Conservation (phyloP, 805 yeast species). For the Starmerella potacharoeniae region DNA sequence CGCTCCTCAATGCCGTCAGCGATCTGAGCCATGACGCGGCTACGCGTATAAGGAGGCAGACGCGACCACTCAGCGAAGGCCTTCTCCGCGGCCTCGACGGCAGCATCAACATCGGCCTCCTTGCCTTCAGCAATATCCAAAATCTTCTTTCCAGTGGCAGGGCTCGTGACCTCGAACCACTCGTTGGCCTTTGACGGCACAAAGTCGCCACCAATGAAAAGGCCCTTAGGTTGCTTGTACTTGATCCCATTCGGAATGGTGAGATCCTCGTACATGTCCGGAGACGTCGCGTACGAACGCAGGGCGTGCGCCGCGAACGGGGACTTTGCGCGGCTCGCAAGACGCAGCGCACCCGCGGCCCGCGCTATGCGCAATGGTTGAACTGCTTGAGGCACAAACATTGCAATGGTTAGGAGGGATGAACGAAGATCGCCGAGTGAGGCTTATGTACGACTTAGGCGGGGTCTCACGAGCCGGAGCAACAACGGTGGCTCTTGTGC, state of each 20-base stretch:
- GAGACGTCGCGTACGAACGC: slow-evolving; percentile 4
- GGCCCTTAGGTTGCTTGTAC: slow-evolving; percentile 61
- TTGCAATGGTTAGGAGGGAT: not conserved
- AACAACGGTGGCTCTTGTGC: not conserved
- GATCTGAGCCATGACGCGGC: slow-evolving; percentile 50
- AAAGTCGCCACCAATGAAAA: slow-evolving; percentile 68
- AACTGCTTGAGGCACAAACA: not conserved
- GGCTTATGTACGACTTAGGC: not conserved
- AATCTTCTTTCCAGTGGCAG: slow-evolving; percentile 64
- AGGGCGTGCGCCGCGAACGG: no score
- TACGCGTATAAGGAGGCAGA: slow-evolving; percentile 57
- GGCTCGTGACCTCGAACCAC: slow-evolving; percentile 53
- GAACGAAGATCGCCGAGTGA: not conserved
- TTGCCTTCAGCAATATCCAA: slow-evolving; percentile 64
- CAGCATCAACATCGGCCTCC: slow-evolving; percentile 67
- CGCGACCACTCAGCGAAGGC: slow-evolving; percentile 68
- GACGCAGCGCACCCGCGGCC: not conserved
- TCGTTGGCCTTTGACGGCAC: slow-evolving; percentile 42
- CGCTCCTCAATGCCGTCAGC: slow-evolving; percentile 72
- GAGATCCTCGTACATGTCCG: slow-evolving; percentile 8
- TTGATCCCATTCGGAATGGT: slow-evolving; percentile 25
- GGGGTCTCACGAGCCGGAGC: not conserved
- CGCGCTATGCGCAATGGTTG: not conserved
- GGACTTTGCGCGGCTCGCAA: not conserved
- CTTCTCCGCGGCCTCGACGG: slow-evolving; percentile 72